phyloP scores from a whole-genome alignment of 331 rosid species.

The Acacia pycnantha region DNA sequence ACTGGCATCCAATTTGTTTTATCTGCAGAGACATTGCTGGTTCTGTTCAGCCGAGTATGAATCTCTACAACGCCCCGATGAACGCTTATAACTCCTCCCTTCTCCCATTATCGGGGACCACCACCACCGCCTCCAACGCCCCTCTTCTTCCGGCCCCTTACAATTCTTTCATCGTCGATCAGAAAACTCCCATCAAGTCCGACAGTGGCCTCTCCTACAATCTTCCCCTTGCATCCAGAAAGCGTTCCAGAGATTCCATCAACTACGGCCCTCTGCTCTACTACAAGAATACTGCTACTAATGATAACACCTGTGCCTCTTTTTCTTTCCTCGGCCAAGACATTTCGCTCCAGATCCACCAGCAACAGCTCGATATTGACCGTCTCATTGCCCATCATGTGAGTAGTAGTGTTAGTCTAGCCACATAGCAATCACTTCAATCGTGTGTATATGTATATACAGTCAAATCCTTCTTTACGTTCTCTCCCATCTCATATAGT shows the following conservation, averaged over 20 bases:
- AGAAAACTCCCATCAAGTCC: conserved; percentile 51
- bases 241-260: conserved; percentile 53
- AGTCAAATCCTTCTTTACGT: neutral
- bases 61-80: conserved; percentile 30
- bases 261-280: conserved; percentile 19
- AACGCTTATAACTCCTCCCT: conserved; percentile 39
- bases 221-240: conserved; percentile 35
- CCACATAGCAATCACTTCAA: neutral
- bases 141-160: conserved; percentile 47
- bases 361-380: conserved; percentile 63
- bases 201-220: conserved; percentile 66
- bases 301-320: conserved; percentile 26
- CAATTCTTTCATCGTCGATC: conserved; percentile 48
- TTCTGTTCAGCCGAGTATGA: conserved; percentile 40
- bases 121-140: conserved; percentile 39
- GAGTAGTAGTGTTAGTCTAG: neutral
- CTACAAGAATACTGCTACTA: neutral
- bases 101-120: conserved; percentile 40
- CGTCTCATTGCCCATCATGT: conserved; percentile 63
- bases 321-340: conserved; percentile 69
- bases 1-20: neutral
- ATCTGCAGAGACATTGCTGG: conserved; percentile 50
- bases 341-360: conserved; percentile 53
- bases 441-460: neutral
- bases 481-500: neutral